Evolutionary conservation across 176 grass and related monocot species (phyloP), one percentile per base, ranked within the genome.

Genomic region (Typha latifolia): DNA sequence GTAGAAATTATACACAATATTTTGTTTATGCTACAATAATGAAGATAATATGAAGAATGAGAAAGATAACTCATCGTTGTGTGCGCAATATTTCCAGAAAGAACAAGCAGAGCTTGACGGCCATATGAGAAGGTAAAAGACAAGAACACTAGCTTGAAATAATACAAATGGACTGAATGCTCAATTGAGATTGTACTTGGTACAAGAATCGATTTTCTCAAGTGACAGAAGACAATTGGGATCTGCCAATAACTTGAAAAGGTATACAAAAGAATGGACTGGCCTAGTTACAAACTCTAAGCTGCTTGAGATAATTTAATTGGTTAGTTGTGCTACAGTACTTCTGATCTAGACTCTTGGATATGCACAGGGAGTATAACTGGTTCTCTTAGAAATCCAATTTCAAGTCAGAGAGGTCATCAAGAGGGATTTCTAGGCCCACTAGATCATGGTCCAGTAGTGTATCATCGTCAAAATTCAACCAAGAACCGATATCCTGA

Each of bases 341-440:
- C 72, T 26, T 67, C 71, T 73, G 73, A 63, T 19, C 61, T 68
- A 75, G 57, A 27, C 49, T 78, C 34, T 49, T 18, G 27, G 48
- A 66, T 79, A 85, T 85, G 57, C 72, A 82, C 82, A 79, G 16
- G 62, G 27, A 21, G 61, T 14, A 73, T 49, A 66, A 63, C 49
- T 12, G 29, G 43, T 34, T 62, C 32, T 12, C 55, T 77, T 77
- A 90, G 1, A 90, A 79, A 52, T 67, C 67, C 51, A 90, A 82
- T 64, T 77, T 83, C n/a, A 90, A 73, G 32, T 90, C 79, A 5
- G 79, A 82, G n/a, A 90, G 79, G 68, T 90, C 86, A 62, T 90
- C 86, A 14, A 79, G 69, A 7, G 86, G 86, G 32, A 90, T 79
- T 31, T 90, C 78, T 9, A 90, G 75, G 12, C 75, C 82, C 3